Conservation (phyloP, 1,139 yeast species). For the Yarrowia galli region DNA sequence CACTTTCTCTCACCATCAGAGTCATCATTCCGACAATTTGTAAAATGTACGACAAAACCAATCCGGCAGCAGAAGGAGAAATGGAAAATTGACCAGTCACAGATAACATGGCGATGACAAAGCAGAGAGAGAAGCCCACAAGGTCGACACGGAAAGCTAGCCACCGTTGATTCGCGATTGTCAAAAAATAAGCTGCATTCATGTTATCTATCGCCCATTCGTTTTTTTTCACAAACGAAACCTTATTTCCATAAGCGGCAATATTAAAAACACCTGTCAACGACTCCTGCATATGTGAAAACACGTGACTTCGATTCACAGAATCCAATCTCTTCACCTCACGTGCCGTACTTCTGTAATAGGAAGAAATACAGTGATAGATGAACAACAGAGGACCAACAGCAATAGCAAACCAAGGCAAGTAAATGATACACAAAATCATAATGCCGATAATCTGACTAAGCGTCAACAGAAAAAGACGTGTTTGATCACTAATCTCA, state of each 20-base stretch:
- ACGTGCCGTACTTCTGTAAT: constrained; percentile 79
- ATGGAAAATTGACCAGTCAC: constrained; percentile 68
- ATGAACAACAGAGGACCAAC: constrained; percentile 61
- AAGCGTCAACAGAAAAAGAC: constrained; percentile 58
- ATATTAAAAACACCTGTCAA: constrained; percentile 76
- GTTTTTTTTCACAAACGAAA: constrained; percentile 60
- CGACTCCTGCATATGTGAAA: constrained; percentile 77
- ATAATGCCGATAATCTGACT: constrained; percentile 68
- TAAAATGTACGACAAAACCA: constrained; percentile 61
- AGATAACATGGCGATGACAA: constrained; percentile 65
- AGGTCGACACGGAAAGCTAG: constrained; percentile 68
- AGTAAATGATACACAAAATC: constrained; percentile 71
- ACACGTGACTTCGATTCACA: constrained; percentile 73
- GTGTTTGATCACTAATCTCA: constrained; percentile 56
- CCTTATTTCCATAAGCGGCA: constrained; percentile 62
- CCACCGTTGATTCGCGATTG: constrained; percentile 82
- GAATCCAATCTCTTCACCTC: constrained; percentile 88
- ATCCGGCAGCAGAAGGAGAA: constrained; percentile 72
- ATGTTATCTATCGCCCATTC: constrained; percentile 62
- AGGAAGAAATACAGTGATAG: constrained; percentile 61
- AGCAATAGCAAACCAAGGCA: constrained; percentile 81
- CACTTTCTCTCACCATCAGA: constrained; percentile 56
- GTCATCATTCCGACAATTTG: constrained; percentile 47
- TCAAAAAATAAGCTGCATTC: constrained; percentile 74
- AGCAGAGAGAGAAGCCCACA: constrained; percentile 57